These are phyloP conservation scores for Lactifluus volemus DNA, from an alignment of 768 basidiomycete genomes.

Conservation along the genomic window DNA sequence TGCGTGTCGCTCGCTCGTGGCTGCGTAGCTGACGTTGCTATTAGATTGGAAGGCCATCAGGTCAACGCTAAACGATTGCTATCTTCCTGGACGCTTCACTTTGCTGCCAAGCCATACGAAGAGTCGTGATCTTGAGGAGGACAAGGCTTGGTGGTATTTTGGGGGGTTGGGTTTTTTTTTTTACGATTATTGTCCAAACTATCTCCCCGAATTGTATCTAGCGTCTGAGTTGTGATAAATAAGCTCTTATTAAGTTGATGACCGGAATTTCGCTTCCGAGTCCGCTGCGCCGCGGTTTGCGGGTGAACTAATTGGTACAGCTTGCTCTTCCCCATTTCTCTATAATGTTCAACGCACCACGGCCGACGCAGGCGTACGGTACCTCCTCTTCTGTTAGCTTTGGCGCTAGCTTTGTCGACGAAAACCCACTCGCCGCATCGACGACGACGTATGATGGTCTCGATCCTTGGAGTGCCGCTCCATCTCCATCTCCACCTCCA, in stretches of 20 bases:
- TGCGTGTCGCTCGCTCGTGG: not conserved
- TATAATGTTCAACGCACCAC: conserved; percentile 79
- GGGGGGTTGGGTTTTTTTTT: not conserved
- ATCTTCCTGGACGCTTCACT: conserved; percentile 91
- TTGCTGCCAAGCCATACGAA: conserved; percentile 59
- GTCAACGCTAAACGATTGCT: conserved; percentile 81
- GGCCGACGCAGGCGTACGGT: conserved; percentile 61
- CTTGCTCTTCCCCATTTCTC: not conserved
- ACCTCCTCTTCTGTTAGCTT: conserved; percentile 48
- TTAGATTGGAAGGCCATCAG: conserved; percentile 72
- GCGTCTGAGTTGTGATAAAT: not conserved
- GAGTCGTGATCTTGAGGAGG: conserved; percentile 1
- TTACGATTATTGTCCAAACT: not conserved
- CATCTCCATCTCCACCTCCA: conserved; percentile 58
- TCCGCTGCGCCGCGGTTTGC: not conserved
- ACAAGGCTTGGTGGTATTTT: too few species aligned
- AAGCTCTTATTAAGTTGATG: not conserved
- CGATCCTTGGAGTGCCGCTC: conserved; percentile 70
- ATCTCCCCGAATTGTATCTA: not conserved
- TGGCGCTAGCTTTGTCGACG: conserved; percentile 65
- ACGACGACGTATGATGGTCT: conserved; percentile 65
- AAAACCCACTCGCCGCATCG: conserved; percentile 61
- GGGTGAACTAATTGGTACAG: too few species aligned
- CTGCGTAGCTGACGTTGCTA: conserved; percentile 12
- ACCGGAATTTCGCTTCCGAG: not conserved